Evolutionary conservation across 441 rosid species (phyloP), one percentile per base, ranked within the genome.

Genomic region (Jatropha multifida): DNA sequence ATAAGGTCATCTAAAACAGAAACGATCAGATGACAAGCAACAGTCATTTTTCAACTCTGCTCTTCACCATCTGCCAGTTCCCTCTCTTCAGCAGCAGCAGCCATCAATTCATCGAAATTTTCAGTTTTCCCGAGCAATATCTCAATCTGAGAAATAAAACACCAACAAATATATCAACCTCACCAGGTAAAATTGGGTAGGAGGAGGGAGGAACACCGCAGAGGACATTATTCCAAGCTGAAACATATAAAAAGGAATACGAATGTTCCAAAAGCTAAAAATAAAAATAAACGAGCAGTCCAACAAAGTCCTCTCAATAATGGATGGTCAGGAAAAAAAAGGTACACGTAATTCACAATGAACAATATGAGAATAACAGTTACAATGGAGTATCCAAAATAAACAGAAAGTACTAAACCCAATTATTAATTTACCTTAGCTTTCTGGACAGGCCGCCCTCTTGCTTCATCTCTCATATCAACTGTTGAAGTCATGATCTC

Each of bases 61-160:
- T 88, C 96, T 75, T 90, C 92, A 38, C 83, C 89, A 20, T 87
- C 91, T 10, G 77, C 90, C 71, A 72, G 81, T 10, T 88, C 95
- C 76, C 89, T 85, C 85, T 90, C 95, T 75, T 87, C 94, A 40
- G 88, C 92, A 65, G 90, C 88, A 20, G 91, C 90, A 5, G 89
- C 90, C 90, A 89, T 92, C 86, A 90, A 67, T 75, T 90, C 92
- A 68, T 90, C 97, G 11, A 92, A 90, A 79, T 89, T 88, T 32
- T 83, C 89, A 0, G 95, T 79, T 83, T 92, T 89, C 66, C 87
- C 90, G 0, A 88, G 83, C 72, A 86, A 40, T 68, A 92, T 90
- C 78, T 90, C 91, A 75, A 91, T 89, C 92, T 88, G 72, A 74
- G 49, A 11, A 32, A 40, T 0, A 14, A 1, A 65, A 71, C 6